A percentile compares a stretch with the other conserved stretches of the same genome.
phyloP scores from a whole-genome alignment of 306 rosid species.

The Quercus agrifolia region DNA sequence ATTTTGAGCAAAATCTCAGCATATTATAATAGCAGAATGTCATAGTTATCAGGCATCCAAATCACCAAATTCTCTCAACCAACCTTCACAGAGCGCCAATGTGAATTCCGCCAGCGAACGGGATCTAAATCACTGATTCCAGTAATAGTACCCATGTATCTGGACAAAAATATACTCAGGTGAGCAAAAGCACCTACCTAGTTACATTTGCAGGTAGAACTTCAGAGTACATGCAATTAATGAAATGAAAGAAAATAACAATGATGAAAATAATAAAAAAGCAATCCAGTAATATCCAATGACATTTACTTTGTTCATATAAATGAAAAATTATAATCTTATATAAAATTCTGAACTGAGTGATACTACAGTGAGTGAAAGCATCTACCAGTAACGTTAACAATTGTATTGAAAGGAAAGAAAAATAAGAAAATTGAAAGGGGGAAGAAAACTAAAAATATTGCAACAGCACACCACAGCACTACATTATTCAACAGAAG shows the following conservation, averaged over 20 bases:
- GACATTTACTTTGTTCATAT: no score
- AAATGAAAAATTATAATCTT: no score
- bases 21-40: constrained; percentile 24
- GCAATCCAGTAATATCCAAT: no score
- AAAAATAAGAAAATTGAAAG: no score
- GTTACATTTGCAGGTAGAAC: not conserved
- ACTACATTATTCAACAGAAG: not conserved
- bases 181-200: constrained; percentile 4
- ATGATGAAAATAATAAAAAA: no score
- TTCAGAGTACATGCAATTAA: not conserved
- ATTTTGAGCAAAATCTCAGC: constrained; percentile 5
- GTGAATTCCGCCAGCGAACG: constrained; percentile 71
- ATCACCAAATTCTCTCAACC: constrained; percentile 28
- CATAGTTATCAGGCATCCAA: not conserved
- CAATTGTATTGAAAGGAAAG: not conserved
- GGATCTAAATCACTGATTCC: constrained; percentile 69
- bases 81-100: constrained; percentile 87
- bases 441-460: not conserved
- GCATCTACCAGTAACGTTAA: not conserved
- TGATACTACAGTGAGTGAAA: not conserved
- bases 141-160: constrained; percentile 81
- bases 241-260: not conserved
- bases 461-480: not conserved
- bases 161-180: constrained; percentile 29
- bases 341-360: not conserved